Evolutionary conservation across 139 green algal genomes (phyloP).

Genomic region (Coelastrella sp.): DNA sequence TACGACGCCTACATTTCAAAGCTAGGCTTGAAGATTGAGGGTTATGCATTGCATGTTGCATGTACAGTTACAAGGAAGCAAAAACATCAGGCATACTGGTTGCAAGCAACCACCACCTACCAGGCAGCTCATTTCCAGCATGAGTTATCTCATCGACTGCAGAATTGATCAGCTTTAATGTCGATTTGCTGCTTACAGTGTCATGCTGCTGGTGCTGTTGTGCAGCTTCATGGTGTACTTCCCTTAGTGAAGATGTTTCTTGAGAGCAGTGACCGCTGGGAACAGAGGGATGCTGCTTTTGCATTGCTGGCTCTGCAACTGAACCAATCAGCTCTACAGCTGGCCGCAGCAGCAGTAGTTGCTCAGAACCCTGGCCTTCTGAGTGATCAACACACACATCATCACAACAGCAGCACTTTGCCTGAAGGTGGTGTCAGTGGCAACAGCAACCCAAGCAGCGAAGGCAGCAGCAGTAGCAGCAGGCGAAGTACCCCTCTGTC

Average conservation of each 20-base stretch:
- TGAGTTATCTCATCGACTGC: too few relatives aligned
- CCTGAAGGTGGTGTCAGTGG: background rate
- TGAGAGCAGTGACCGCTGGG: conserved; percentile 31
- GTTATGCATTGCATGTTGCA: too few relatives aligned
- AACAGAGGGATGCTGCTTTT: conserved; percentile 36
- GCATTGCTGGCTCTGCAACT: conserved; percentile 22
- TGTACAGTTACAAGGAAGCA: too few relatives aligned
- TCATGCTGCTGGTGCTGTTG: background rate
- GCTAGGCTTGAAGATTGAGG: too few relatives aligned
- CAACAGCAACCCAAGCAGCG: conserved; percentile 24
- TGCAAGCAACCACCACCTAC: too few relatives aligned
- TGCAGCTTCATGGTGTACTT: conserved; percentile 28
- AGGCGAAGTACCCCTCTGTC: too few relatives aligned
- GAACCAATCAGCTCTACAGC: background rate
- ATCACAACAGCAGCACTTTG: too few relatives aligned
- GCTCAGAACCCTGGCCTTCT: background rate
- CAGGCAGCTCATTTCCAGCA: too few relatives aligned
- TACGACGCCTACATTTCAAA: too few relatives aligned
- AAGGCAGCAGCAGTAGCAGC: conserved; percentile 8
- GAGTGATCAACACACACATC: too few relatives aligned
- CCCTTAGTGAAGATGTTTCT: conserved; percentile 15
- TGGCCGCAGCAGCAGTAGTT: conserved; percentile 17
- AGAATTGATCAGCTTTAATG: background rate
- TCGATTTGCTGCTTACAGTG: background rate
- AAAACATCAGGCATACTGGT: too few relatives aligned